Conservation (phyloP, 2,329 filamentous ascomycete species). For the Cladosporium sp. region DNA sequence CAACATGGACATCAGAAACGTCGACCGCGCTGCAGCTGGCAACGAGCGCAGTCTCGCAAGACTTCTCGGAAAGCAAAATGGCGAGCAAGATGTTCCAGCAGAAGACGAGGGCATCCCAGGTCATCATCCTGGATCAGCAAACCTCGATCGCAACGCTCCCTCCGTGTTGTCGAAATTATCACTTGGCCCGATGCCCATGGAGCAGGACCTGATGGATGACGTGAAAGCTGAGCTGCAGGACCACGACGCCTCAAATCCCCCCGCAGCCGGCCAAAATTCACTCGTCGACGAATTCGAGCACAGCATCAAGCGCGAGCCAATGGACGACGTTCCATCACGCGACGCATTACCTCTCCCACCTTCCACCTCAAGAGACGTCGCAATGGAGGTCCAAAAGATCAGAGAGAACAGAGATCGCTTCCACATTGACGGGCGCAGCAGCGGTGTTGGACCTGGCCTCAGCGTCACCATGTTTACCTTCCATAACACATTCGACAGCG, state of each 20-base stretch:
- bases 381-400: slow-evolving; percentile 89
- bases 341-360: slow-evolving; percentile 80
- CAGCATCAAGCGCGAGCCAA: slow-evolving; percentile 83
- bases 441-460: slow-evolving; percentile 74
- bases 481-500: slow-evolving; percentile 87
- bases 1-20: slow-evolving; percentile 54
- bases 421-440: slow-evolving; percentile 76
- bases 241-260: slow-evolving; percentile 73
- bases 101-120: slow-evolving; percentile 67
- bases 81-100: slow-evolving; percentile 53
- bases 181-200: slow-evolving; percentile 78
- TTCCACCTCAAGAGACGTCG: slow-evolving; percentile 81
- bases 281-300: slow-evolving; percentile 84
- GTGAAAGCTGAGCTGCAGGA: slow-evolving; percentile 82
- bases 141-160: slow-evolving; percentile 54
- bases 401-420: slow-evolving; percentile 91
- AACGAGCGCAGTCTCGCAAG: slow-evolving; percentile 57
- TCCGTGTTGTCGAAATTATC: slow-evolving; percentile 59
- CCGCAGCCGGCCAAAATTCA: slow-evolving; percentile 63
- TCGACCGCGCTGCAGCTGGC: slow-evolving; percentile 51
- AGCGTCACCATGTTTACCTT: slow-evolving; percentile 98
- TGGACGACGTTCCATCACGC: slow-evolving; percentile 73
- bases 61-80: slow-evolving; percentile 52
- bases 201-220: slow-evolving; percentile 75
- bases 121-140: slow-evolving; percentile 60